Evolutionary conservation across 2,329 filamentous ascomycete species (phyloP).

Genomic region (Neocucurbitaria cava): DNA sequence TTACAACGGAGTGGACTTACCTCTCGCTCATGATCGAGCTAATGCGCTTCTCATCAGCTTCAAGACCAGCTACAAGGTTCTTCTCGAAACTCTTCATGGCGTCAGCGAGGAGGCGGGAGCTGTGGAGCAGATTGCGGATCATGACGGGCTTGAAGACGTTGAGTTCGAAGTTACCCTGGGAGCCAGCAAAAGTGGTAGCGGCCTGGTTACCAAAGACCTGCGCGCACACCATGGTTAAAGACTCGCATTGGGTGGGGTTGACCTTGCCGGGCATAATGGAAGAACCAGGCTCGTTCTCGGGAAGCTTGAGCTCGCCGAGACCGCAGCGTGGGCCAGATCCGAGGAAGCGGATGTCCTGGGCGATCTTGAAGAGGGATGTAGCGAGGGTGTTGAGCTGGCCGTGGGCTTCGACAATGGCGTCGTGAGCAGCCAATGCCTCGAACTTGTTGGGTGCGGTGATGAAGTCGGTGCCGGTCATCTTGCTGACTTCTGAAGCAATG

Average conservation of each 20-base stretch:
- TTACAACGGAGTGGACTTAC: conserved; percentile 62
- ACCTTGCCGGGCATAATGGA: conserved; percentile 99
- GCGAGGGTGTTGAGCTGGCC: conserved; percentile 94
- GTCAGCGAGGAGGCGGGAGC: conserved; percentile 83
- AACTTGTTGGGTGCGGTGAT: conserved; percentile 99
- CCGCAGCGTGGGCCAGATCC: conserved; percentile 95
- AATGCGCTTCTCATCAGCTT: conserved; percentile 95
- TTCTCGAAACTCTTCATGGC: conserved; percentile 95
- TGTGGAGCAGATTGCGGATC: conserved; percentile 95
- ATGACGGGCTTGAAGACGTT: conserved; percentile 99
- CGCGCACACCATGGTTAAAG: conserved; percentile 94
- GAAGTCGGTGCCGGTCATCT: conserved; percentile 92
- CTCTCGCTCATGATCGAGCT: conserved; percentile 89
- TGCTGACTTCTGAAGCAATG: conserved; percentile 87
- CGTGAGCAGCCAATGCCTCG: conserved; percentile 93
- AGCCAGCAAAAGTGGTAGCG: conserved; percentile 89
- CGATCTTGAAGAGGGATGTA: conserved; percentile 93
- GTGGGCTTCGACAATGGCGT: conserved; percentile 92
- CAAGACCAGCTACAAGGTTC: conserved; percentile 85
- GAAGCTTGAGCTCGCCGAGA: conserved; percentile 88
- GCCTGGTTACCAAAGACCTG: conserved; percentile 99
- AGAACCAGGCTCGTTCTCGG: conserved; percentile 97
- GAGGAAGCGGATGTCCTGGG: conserved; percentile 96
- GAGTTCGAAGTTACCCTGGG: conserved; percentile 97
- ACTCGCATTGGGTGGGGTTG: conserved; percentile 98